These are phyloP conservation scores for Cercospora sojina DNA, from an alignment of 2,329 filamentous ascomycete species.

Conservation along the genomic window DNA sequence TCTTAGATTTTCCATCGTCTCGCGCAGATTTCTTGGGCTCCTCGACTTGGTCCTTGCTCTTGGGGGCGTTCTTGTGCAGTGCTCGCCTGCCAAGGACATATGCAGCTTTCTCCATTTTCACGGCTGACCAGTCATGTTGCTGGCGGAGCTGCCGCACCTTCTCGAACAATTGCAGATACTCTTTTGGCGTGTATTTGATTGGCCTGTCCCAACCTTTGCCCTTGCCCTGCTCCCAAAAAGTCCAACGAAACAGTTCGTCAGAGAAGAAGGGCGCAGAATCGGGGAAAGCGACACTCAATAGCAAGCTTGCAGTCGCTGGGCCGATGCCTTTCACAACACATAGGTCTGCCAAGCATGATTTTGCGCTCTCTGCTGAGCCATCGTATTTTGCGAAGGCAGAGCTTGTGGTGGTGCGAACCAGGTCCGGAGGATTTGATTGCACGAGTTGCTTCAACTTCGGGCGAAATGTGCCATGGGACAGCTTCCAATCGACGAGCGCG, in stretches of 20 bases:
- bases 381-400: slow-evolving; percentile 54
- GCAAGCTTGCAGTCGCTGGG: slow-evolving; percentile 73
- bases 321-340: slow-evolving; percentile 70
- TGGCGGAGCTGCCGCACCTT: slow-evolving; percentile 38
- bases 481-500: slow-evolving; percentile 67
- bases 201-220: slow-evolving; percentile 45
- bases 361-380: slow-evolving; percentile 22
- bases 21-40: background rate
- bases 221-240: slow-evolving; percentile 52
- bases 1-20: background rate
- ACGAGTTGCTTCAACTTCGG: slow-evolving; percentile 49
- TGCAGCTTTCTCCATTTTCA: slow-evolving; percentile 24
- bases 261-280: slow-evolving; percentile 69
- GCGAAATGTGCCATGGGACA: slow-evolving; percentile 58
- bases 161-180: slow-evolving; percentile 61
- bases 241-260: slow-evolving; percentile 75
- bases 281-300: slow-evolving; percentile 65
- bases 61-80: background rate
- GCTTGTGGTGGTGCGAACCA: slow-evolving; percentile 52
- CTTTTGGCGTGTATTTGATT: slow-evolving; percentile 69
- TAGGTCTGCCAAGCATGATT: slow-evolving; percentile 54
- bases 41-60: background rate
- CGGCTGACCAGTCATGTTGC: slow-evolving; percentile 44
- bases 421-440: slow-evolving; percentile 57
- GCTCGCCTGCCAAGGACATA: slow-evolving; percentile 23